Conservation (phyloP, 2,329 filamentous ascomycete species). For the Aureobasidium sp. region DNA sequence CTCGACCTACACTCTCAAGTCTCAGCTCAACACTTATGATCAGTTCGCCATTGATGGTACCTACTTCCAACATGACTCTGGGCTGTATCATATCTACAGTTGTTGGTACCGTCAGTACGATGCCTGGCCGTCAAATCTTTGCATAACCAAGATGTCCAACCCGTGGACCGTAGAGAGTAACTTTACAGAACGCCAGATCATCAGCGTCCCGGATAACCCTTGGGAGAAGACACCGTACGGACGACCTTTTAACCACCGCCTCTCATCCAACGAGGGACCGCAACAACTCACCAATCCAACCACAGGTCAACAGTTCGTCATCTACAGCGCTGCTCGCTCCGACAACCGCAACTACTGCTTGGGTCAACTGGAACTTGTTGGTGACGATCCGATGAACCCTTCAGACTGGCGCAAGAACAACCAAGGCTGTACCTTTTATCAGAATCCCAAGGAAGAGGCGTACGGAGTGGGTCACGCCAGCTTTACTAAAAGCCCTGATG, state of each 20-base stretch:
- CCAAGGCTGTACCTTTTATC: conserved; percentile 43
- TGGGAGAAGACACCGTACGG: conserved; percentile 49
- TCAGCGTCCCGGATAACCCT: conserved; percentile 41
- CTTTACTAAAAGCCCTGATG: conserved; percentile 44
- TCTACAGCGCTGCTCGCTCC: conserved; percentile 44
- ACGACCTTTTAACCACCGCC: conserved; percentile 39
- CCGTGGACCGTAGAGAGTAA: conserved; percentile 43
- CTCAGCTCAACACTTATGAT: conserved; percentile 44
- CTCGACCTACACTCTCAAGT: conserved; percentile 38
- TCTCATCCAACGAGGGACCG: conserved; percentile 45
- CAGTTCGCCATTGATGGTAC: conserved; percentile 50
- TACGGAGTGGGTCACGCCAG: conserved; percentile 48
- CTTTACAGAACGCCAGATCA: conserved; percentile 41
- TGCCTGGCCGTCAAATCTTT: conserved; percentile 47
- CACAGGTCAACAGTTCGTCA: conserved; percentile 43
- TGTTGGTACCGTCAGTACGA: conserved; percentile 40
- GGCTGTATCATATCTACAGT: conserved; percentile 37
- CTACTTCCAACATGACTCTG: conserved; percentile 41
- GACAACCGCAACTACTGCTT: conserved; percentile 50
- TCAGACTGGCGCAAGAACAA: conserved; percentile 43
- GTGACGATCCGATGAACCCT: conserved; percentile 44
- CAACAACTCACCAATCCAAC: conserved; percentile 43
- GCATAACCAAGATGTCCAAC: conserved; percentile 44
- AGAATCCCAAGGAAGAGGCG: conserved; percentile 38
- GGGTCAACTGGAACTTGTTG: conserved; percentile 44